These are phyloP conservation scores for Paraphaeosphaeria minitans DNA, from an alignment of 2,329 filamentous ascomycete species.

Conservation along the genomic window DNA sequence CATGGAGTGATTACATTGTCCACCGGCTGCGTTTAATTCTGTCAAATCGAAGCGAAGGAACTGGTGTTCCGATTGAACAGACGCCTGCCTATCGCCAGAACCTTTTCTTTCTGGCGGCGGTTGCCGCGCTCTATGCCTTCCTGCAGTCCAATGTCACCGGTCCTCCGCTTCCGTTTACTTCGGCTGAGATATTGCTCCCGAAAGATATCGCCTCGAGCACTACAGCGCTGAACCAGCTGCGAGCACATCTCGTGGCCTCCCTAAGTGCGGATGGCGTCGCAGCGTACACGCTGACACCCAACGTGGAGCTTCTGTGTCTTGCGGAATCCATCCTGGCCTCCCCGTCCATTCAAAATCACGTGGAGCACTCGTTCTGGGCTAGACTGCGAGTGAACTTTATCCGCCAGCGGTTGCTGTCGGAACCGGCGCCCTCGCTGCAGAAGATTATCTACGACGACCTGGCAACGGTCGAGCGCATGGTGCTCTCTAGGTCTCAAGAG, in stretches of 20 bases:
- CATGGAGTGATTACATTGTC: constrained; percentile 55
- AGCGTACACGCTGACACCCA: constrained; percentile 81
- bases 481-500: constrained; percentile 31
- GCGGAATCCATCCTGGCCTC: constrained; percentile 66
- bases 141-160: constrained; percentile 88
- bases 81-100: constrained; percentile 48
- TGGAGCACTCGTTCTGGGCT: constrained; percentile 62
- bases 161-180: constrained; percentile 70
- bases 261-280: constrained; percentile 84
- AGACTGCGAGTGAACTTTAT: constrained; percentile 75
- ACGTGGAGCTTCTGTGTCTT: constrained; percentile 81
- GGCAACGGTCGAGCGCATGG: constrained; percentile 57
- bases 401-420: constrained; percentile 70
- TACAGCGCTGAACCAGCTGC: constrained; percentile 41
- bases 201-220: constrained; percentile 48
- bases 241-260: constrained; percentile 67
- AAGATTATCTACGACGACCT: constrained; percentile 65
- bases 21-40: constrained; percentile 49
- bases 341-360: constrained; percentile 52
- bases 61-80: constrained; percentile 30
- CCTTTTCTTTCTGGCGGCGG: constrained; percentile 61
- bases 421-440: constrained; percentile 65
- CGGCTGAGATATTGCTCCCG: constrained; percentile 57
- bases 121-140: constrained; percentile 77
- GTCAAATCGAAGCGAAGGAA: constrained; percentile 34